Evolutionary conservation across 768 basidiomycete genomes (phyloP), one percentile per base, ranked within the genome.

Genomic region (Crucibulum laeve): DNA sequence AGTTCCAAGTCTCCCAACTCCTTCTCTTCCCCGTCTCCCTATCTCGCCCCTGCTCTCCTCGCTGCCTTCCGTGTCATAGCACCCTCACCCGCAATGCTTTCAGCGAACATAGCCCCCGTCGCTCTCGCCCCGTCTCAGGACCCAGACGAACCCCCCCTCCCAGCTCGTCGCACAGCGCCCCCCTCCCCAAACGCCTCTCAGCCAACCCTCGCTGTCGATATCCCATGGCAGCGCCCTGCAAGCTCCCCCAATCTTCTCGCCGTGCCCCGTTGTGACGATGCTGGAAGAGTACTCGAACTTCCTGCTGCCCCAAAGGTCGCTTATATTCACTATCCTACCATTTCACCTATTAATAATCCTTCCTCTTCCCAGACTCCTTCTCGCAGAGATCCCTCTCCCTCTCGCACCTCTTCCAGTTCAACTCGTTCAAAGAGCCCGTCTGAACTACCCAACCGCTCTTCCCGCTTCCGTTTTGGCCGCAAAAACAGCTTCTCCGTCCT

Each of bases 41-140:
- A 44, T 46, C 34, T 41, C 53, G 35, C 40, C 44, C 44, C 45
- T 49, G 50, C 52, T 58, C 50, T 47, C 55, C 33, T 43, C 55
- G 43, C 53, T 53, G 46, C 51, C 57, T 42, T 35, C 53, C 38
- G 35, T 42, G 21, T 42, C 45, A 37, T 26, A 48, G 35, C 21
- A 10, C 36, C 25, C 34, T 18, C 35, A 36, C 35, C n/a, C n/a
- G n/a, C 46, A 38, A 48, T 44, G 47, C 21, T 25, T 24, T 34
- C 34, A 15, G 41, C 46, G 25, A 38, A 24, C 34, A 38, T 38
- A 36, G 25, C 36, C 22, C 36, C 46, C 40, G 40, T 40, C 37
- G 17, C 45, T 22, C 6, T 43, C 42, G 35, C 30, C 42, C 25
- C 42, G 35, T 11, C 25, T 38, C 39, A 46, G 39, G 45, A 46